A percentile compares a stretch with the other conserved stretches of the same genome.
These are phyloP conservation scores for Fusarium hainanense DNA, from an alignment of 2,329 filamentous ascomycete genomes.

Conservation along the genomic window DNA sequence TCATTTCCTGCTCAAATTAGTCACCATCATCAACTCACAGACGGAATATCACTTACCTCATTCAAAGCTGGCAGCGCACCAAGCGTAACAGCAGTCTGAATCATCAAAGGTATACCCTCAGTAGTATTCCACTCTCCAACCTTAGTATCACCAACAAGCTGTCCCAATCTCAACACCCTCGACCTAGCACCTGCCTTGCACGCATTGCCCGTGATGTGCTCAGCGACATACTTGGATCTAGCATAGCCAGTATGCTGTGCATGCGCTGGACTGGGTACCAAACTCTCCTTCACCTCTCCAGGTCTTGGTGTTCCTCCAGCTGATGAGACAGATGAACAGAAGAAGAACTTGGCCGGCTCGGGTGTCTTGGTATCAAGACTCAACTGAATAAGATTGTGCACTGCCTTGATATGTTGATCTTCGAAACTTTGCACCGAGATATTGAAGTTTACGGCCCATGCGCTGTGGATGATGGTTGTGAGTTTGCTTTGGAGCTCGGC, in stretches of 20 bases:
- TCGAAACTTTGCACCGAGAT: slow-evolving; percentile 62
- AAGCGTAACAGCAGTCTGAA: slow-evolving; percentile 59
- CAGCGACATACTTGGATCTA: slow-evolving; percentile 55
- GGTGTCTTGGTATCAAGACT: slow-evolving; percentile 39
- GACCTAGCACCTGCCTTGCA: slow-evolving; percentile 41
- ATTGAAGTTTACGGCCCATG: slow-evolving; percentile 69
- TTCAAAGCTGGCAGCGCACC: slow-evolving; percentile 60
- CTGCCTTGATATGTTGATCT: slow-evolving; percentile 57
- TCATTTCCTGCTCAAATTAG: slow-evolving; percentile 32
- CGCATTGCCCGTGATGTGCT: slow-evolving; percentile 52
- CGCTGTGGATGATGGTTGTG: slow-evolving; percentile 60
- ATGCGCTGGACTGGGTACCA: slow-evolving; percentile 48
- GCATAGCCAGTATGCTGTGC: slow-evolving; percentile 59
- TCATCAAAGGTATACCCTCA: slow-evolving; percentile 65
- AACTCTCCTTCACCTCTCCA: slow-evolving; percentile 50
- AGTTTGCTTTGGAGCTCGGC: slow-evolving; percentile 48
- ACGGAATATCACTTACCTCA: slow-evolving; percentile 45
- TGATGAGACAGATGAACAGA: slow-evolving; percentile 61
- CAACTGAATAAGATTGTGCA: slow-evolving; percentile 58
- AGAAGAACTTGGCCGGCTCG: slow-evolving; percentile 54
- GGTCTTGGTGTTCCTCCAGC: slow-evolving; percentile 48
- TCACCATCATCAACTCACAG: too few species aligned
- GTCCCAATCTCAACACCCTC: slow-evolving; percentile 60
- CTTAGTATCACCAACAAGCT: slow-evolving; percentile 60
- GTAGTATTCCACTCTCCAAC: slow-evolving; percentile 63